Conservation (phyloP, 345 rosid species). For the Arabis alpina region DNA sequence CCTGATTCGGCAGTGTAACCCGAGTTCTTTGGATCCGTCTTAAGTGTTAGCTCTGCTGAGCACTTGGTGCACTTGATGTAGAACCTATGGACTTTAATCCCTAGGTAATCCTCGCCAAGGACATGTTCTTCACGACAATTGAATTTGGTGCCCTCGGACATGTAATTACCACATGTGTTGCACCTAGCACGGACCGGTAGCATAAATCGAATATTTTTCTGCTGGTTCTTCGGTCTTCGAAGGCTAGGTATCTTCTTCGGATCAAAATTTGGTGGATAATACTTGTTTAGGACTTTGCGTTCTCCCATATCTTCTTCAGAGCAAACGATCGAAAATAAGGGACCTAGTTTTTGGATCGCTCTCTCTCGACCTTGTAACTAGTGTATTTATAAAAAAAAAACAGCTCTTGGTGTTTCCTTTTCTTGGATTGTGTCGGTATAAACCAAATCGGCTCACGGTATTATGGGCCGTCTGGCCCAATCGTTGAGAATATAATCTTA, state of each 20-base stretch:
- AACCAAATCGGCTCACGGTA: too few species aligned
- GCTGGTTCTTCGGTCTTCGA: constrained; percentile 31
- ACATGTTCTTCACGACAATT: constrained; percentile 78
- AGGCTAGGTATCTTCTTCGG: constrained; percentile 69
- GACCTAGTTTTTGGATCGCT: background rate
- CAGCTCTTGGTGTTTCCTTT: background rate
- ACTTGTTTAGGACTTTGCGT: constrained; percentile 74
- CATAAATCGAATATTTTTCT: constrained; percentile 85
- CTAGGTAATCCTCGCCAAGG: constrained; percentile 47
- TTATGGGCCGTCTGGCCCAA: too few species aligned
- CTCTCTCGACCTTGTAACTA: background rate
- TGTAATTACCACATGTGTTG: constrained; percentile 75
- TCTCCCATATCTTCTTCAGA: constrained; percentile 64
- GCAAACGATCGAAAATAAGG: background rate
- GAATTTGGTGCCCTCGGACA: constrained; percentile 80
- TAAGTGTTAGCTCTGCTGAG: too few species aligned
- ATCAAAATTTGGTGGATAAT: constrained; percentile 77
- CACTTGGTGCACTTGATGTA: constrained; percentile 87
- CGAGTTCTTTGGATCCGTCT: too few species aligned
- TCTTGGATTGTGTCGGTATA: too few species aligned
- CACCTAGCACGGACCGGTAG: constrained; percentile 79
- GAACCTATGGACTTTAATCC: constrained; percentile 60
- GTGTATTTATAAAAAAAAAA: too few species aligned
- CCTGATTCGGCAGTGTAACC: too few species aligned
- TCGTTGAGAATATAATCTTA: too few species aligned